Conservation (phyloP, 768 basidiomycete species). For the Suillus subalutaceus region DNA sequence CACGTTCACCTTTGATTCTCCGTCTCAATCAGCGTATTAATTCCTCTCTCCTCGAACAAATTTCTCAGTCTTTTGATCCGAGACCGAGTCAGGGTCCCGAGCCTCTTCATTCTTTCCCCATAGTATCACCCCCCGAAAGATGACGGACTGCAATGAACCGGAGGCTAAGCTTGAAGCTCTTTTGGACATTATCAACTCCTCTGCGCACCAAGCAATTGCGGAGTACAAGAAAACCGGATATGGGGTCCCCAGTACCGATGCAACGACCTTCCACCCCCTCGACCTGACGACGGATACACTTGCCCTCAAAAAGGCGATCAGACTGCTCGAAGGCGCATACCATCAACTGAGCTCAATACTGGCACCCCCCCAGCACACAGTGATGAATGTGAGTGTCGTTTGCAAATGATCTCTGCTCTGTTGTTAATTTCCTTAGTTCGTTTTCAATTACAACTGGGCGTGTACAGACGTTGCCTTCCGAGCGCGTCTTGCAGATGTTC, state of each 20-base stretch:
- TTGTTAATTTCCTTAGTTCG: slow-evolving; percentile 6
- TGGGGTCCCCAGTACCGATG: slow-evolving; percentile 29
- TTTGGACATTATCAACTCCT: not conserved
- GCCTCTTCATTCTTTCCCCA: not conserved
- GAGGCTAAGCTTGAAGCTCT: not conserved
- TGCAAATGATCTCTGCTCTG: not conserved
- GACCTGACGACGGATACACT: slow-evolving; percentile 15
- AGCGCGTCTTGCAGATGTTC: slow-evolving; percentile 30
- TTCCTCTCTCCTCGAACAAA: too few relatives aligned
- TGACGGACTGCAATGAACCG: not conserved
- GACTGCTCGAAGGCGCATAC: slow-evolving; percentile 29
- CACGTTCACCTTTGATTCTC: too few relatives aligned
- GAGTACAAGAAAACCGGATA: slow-evolving; percentile 28
- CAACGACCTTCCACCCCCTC: slow-evolving; percentile 24
- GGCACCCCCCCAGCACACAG: slow-evolving; percentile 31
- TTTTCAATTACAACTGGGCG: slow-evolving; percentile 29
- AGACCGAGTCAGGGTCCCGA: too few relatives aligned
- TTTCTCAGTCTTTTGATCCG: too few relatives aligned
- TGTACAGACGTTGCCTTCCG: slow-evolving; percentile 28
- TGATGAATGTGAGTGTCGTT: slow-evolving; percentile 24
- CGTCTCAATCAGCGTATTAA: too few relatives aligned
- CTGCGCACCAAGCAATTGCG: slow-evolving; percentile 18
- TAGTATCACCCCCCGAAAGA: not conserved
- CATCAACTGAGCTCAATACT: slow-evolving; percentile 30
- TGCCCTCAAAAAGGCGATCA: slow-evolving; percentile 10